Evolutionary conservation across 2,329 filamentous ascomycete species (phyloP).

Genomic region (Sporothrix brasiliensis): DNA sequence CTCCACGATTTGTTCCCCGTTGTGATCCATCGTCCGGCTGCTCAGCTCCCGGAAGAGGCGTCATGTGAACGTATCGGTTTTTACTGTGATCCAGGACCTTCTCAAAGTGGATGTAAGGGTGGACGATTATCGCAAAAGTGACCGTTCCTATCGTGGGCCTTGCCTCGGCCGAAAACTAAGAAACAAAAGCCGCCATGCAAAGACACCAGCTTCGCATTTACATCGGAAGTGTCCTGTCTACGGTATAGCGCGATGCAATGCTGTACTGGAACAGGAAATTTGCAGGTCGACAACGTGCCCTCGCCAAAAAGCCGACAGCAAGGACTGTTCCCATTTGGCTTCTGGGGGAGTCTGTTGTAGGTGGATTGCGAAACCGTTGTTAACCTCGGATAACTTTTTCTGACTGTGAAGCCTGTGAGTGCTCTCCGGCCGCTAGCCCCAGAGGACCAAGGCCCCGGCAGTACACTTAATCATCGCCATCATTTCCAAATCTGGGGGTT

Average conservation of each 20-base stretch:
- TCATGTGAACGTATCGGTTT: constrained; percentile 10
- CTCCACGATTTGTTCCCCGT: not conserved
- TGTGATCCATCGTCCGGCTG: constrained; percentile 10
- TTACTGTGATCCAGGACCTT: not conserved
- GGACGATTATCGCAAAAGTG: not conserved
- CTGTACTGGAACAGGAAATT: too few relatives aligned
- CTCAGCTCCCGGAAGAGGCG: constrained; percentile 5
- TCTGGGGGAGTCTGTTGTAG: too few relatives aligned
- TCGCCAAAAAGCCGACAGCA: not conserved
- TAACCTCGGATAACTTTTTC: constrained; percentile 24
- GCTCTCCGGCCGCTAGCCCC: too few relatives aligned
- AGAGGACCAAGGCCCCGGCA: not conserved
- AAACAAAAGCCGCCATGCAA: not conserved
- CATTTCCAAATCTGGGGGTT: not conserved
- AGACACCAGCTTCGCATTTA: constrained; percentile 23
- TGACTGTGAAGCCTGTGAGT: not conserved
- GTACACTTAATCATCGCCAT: constrained; percentile 15
- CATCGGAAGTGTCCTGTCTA: not conserved
- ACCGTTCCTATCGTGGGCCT: not conserved
- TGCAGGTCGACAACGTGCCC: too few relatives aligned
- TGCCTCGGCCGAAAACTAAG: constrained; percentile 21
- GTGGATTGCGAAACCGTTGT: constrained; percentile 5
- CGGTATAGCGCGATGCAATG: not conserved
- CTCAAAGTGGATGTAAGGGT: not conserved
- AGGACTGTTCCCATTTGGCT: too few relatives aligned